Percentiles rank a stretch among this genome's conserved stretches.
Conservation (phyloP, 805 yeast species). For the Myxozyma kluyveri region DNA sequence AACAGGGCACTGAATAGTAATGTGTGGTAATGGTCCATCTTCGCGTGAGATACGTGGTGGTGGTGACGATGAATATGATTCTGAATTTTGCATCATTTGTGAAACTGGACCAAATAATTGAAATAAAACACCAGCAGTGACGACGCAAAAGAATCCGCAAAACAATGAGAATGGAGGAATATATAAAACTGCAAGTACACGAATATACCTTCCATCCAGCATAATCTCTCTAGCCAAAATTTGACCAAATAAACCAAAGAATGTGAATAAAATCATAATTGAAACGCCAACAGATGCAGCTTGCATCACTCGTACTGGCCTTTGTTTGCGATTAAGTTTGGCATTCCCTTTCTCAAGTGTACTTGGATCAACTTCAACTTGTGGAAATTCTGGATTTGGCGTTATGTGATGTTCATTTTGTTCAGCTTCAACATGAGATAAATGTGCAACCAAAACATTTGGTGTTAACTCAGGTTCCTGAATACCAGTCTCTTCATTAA, state of each 20-base stretch:
- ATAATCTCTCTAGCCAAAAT: constrained; percentile 6
- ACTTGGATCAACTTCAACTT: not conserved
- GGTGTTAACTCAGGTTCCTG: not conserved
- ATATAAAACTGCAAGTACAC: constrained; percentile 7
- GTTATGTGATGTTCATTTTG: not conserved
- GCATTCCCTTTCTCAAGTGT: not conserved
- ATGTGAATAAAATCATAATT: constrained; percentile 7
- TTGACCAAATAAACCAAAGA: constrained; percentile 5
- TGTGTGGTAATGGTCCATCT: constrained; percentile 14
- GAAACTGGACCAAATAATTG: constrained; percentile 15
- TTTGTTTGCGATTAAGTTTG: not conserved
- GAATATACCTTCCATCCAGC: constrained; percentile 7
- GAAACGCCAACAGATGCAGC: constrained; percentile 9
- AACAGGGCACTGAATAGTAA: constrained; percentile 22
- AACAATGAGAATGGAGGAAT: constrained; percentile 5
- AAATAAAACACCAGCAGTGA: constrained; percentile 7
- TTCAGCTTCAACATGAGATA: not conserved
- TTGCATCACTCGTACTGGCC: constrained; percentile 6
- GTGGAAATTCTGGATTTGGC: not conserved
- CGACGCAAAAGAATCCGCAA: constrained; percentile 11
- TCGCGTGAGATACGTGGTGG: constrained; percentile 5
- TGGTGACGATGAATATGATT: constrained; percentile 3
- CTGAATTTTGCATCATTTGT: constrained; percentile 11
- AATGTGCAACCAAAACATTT: not conserved
- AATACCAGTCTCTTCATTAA: no score